Base-by-base conservation (phyloP, 106 monocot species). In the Dendrobium nobile region DNA sequence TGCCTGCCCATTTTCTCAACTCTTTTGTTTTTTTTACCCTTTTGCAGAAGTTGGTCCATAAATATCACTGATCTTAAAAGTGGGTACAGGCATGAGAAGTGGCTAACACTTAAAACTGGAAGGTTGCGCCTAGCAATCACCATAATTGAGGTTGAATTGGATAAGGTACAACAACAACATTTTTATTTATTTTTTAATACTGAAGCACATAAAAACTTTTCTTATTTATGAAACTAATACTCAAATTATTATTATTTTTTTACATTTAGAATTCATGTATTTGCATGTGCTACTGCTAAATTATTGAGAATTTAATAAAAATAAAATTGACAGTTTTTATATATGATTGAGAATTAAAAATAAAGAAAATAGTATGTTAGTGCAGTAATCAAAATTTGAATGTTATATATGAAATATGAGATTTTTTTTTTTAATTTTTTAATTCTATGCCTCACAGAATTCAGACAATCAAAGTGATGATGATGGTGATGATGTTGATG, bases 91-190 rank as follows among this genome's bases (percentile, higher is more conserved):
- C 90, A 98, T 85, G 98, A 95, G 28, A 87, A 80, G 75, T 98
- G 98, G 98, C 3, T 95, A 65, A 20, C 83, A 26, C 75, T 94
- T 42, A 98, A 94, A 79, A 88, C 84, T 83, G 98, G 98, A 82
- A 89, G 91, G 79, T 70, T 98, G 75, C 98, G 83, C 82, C 37
- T 98, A 15, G 92, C 92, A 80, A 78, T 98, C 54, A 98, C 98
- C 56, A 84, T 98, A 47, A 18, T 85, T 77, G 92, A 95, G 82
- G 86, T 55, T 73, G 93, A 86, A 41, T 24, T 77, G 47, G 80
- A 80, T 19, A 89, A 89, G 80, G 88, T 89, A 84, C 27, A 47
- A 7, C 1, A 72, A 40, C 4, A 33, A 11, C 0, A 13, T 18
- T 2, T 17, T 68, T 41, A 26, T 7, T 7, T 64, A n/a, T 78